phyloP scores from a whole-genome alignment of 768 basidiomycete genomes.

The Leucocoprinus birnbaumii region DNA sequence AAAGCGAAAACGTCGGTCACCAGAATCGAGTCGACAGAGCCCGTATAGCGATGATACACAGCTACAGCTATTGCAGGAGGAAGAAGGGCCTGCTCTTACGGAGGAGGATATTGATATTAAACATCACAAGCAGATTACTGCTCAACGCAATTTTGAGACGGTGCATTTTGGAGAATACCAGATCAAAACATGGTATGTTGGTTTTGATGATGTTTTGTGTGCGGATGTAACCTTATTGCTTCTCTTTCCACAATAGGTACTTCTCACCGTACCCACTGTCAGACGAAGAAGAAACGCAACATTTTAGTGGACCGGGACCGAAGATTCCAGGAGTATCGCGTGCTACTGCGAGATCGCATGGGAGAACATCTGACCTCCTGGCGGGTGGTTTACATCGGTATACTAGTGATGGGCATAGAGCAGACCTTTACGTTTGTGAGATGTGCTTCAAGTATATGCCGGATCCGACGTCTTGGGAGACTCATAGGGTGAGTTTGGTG shows the following conservation, averaged over 20 bases:
- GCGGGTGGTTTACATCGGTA: slow-evolving; percentile 58
- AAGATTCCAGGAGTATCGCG: slow-evolving; percentile 51
- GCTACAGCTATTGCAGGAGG: slow-evolving; percentile 15
- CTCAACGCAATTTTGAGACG: slow-evolving; percentile 81
- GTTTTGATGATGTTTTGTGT: slow-evolving; percentile 4
- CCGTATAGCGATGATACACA: slow-evolving; percentile 19
- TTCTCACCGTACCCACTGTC: slow-evolving; percentile 88
- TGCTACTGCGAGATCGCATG: slow-evolving; percentile 55
- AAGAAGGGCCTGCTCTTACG: slow-evolving; percentile 40
- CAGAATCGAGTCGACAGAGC: slow-evolving; percentile 28
- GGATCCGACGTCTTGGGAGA: slow-evolving; percentile 64
- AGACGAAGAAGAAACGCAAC: slow-evolving; percentile 49
- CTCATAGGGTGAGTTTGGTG: slow-evolving; percentile 66
- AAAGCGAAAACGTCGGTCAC: slow-evolving; percentile 32
- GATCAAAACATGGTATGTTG: slow-evolving; percentile 84
- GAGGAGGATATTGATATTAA: slow-evolving; percentile 72
- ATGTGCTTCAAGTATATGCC: slow-evolving; percentile 97
- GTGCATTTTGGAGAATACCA: slow-evolving; percentile 85
- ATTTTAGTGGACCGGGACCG: slow-evolving; percentile 18
- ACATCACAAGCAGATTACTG: slow-evolving; percentile 63
- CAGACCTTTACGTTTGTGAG: slow-evolving; percentile 81
- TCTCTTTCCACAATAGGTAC: slow-evolving; percentile 53
- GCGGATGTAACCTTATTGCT: background rate
- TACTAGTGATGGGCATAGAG: slow-evolving; percentile 40
- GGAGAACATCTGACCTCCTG: slow-evolving; percentile 71